Percentiles rank a stretch among this genome's conserved stretches.
Conservation (phyloP, 2,329 filamentous ascomycete species). For the Spiromastix sp. region DNA sequence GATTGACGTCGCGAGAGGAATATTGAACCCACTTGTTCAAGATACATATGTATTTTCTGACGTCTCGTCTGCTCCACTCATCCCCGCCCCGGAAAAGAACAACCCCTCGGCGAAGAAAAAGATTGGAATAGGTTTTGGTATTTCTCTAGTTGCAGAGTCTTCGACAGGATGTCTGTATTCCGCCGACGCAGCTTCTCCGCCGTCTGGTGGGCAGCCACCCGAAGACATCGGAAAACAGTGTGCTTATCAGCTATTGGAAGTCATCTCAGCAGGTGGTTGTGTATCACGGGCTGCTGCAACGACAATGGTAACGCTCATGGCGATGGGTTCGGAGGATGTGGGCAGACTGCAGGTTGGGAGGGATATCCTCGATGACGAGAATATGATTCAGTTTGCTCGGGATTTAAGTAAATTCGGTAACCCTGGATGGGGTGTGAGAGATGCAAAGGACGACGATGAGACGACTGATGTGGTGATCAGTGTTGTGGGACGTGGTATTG, state of each 20-base stretch:
- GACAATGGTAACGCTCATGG: conserved; percentile 81
- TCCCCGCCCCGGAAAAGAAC: conserved; percentile 61
- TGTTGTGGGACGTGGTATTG: conserved; percentile 85
- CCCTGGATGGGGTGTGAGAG: conserved; percentile 80
- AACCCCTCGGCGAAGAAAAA: conserved; percentile 44
- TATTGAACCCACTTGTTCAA: conserved; percentile 74
- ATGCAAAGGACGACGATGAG: conserved; percentile 55
- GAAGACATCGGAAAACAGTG: conserved; percentile 86
- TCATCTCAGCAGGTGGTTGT: conserved; percentile 72
- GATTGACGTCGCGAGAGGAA: conserved; percentile 80
- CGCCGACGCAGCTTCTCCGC: conserved; percentile 66
- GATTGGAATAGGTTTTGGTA: conserved; percentile 81
- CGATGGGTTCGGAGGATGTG: conserved; percentile 95
- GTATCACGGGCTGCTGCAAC: conserved; percentile 60
- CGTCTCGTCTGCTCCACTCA: conserved; percentile 48
- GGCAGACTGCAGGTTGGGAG: conserved; percentile 73
- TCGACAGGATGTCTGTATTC: conserved; percentile 78
- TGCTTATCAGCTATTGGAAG: conserved; percentile 80
- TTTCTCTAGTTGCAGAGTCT: conserved; percentile 88
- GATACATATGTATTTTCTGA: conserved; percentile 84
- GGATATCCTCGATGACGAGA: conserved; percentile 71
- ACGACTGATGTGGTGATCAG: conserved; percentile 68
- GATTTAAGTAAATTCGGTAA: conserved; percentile 84
- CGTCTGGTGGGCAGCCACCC: conserved; percentile 69
- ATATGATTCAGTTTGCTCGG: conserved; percentile 67